Base-by-base conservation (phyloP, 306 rosid species). In the Quercus mongolica region DNA sequence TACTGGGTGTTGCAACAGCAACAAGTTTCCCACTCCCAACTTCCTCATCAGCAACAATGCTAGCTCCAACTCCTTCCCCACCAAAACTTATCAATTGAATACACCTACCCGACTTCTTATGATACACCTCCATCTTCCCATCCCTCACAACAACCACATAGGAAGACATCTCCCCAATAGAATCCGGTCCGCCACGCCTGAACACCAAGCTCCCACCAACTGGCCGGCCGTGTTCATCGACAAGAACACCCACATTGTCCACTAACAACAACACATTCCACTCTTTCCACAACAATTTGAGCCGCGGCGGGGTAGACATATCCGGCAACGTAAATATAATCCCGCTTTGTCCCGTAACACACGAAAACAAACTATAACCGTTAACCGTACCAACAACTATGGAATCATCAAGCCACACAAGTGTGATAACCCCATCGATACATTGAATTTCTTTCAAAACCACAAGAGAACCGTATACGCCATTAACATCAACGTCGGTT, bases 401-500 rank as follows among this genome's bases (percentile, higher is more conserved):
- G 2, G 99, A 95, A 90, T 93, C 97, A 61, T 95, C 81, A 41
- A 95, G 89, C 98, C 99, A 95, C 72, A 93, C 97, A 94, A 91
- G 89, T 8, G 91, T 46, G 85, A 81, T 75, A 76, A 90, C 86
- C 64, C 94, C 99, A 84, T 95, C 98, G 58, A 86, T 87, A 74
- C 91, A 88, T 76, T 85, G 98, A 88, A 92, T 79, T 88, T 92
- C 98, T 63, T 90, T 92, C 76, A 95, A 86, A 80, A 92, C 84
- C 70, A 87, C 87, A 59, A 91, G 78, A 70, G 89, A 78, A 23
- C 87, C 97, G 61, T 67, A 59, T 64, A 77, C 38, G 61, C 84
- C 91, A 70, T 78, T 82, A 3, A 59, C 56, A 54, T 89, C 92
- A 57, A 67, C 82, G 23, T 90, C 97, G 80, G 78, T 85, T 80